Base-by-base conservation (phyloP, 345 rosid genomes). In the Ricinus communis region DNA sequence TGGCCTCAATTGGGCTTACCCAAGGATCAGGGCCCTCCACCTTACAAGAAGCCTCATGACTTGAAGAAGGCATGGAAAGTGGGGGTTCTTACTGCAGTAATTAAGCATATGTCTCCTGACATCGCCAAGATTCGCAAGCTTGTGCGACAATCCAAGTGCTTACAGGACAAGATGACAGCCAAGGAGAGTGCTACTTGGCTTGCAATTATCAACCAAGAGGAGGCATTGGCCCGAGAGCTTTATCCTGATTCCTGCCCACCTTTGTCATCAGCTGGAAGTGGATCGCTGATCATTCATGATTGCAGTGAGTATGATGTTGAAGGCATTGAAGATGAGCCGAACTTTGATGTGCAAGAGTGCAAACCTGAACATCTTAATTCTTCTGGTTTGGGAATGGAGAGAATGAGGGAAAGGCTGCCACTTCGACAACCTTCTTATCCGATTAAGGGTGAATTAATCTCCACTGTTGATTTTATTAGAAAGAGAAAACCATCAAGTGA, bases 41-140 rank as follows among this genome's bases (percentile, higher is more conserved):
- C 97, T 65, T 94, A 94, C 82, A 94, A 89, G 92, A 94, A 94
- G 82, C 98, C 97, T 75, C 98, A 92, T 72, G 98, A 92, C 74
- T 84, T 94, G 82, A 94, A 94, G 84, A 94, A 94, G 83, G 81
- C 93, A 0, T 91, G 97, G 98, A 94, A 94, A 74, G 96, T 91
- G 36, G 97, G 98, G 40, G 90, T 94, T 31, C 82, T 94, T 58
- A 87, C 93, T 0, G 92, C 92, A 5, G 88, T 94, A 8, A 89
- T 94, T 46, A 91, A 88, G 79, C 97, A 94, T 62, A 88, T 94
- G 90, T 88, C 85, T 46, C 88, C 92, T 8, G 92, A 90, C 43
- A 86, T 88, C 59, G 83, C 80, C 49, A 84, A 87, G 88, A 92
- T 94, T 69, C 81, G 93, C 55, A 90, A 84, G 79, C 91, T 86